Evolutionary conservation across 2,329 filamentous ascomycete genomes (phyloP).

Genomic region (Fusarium temperatum): DNA sequence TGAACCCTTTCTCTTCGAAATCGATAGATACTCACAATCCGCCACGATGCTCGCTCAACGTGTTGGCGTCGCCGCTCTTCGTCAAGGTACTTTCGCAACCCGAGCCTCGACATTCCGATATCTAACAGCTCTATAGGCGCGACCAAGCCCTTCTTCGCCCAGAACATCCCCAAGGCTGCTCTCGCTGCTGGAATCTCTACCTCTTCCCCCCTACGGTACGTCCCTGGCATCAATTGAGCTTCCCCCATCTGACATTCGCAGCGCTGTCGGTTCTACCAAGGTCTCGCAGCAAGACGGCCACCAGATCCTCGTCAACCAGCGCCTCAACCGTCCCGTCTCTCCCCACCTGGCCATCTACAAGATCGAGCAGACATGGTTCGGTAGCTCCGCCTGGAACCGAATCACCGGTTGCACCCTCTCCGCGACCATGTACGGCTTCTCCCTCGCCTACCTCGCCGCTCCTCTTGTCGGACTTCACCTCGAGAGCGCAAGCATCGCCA

Average conservation of each 20-base stretch:
- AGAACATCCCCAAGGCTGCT: slow-evolving; percentile 58
- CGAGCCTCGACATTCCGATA: slow-evolving; percentile 20
- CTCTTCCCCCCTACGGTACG: slow-evolving; percentile 58
- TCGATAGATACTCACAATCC: neutral
- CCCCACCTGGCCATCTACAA: slow-evolving; percentile 90
- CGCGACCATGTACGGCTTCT: slow-evolving; percentile 81
- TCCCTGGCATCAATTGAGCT: neutral
- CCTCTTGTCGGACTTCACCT: slow-evolving; percentile 75
- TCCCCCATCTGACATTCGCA: slow-evolving; percentile 7
- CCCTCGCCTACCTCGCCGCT: slow-evolving; percentile 80
- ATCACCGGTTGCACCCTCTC: slow-evolving; percentile 81
- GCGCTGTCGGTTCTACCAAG: slow-evolving; percentile 60
- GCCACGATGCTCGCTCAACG: slow-evolving; percentile 64
- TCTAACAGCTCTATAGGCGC: slow-evolving; percentile 45
- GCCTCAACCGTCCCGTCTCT: slow-evolving; percentile 80
- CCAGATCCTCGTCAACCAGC: slow-evolving; percentile 81
- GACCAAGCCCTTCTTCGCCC: slow-evolving; percentile 57
- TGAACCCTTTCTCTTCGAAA: slow-evolving; percentile 6
- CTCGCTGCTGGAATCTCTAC: slow-evolving; percentile 54
- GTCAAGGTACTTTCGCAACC: slow-evolving; percentile 57
- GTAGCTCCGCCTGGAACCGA: slow-evolving; percentile 77
- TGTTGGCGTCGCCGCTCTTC: slow-evolving; percentile 66
- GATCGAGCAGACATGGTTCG: slow-evolving; percentile 85
- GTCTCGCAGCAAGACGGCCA: slow-evolving; percentile 63
- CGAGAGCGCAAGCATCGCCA: slow-evolving; percentile 67